Conservation (phyloP, 345 rosid species). For the Cardiospermum halicacabum region DNA sequence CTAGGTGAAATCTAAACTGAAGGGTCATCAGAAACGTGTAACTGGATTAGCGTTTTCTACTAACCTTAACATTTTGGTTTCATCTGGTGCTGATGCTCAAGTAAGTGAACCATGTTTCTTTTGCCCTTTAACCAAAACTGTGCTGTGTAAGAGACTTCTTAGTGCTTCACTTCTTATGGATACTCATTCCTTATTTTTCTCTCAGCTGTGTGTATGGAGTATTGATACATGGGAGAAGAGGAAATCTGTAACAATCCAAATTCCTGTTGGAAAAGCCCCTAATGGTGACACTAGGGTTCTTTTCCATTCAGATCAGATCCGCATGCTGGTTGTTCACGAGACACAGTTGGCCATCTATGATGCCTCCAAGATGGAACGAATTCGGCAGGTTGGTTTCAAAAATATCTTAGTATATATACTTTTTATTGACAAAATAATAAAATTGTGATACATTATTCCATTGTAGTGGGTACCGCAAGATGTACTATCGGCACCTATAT, state of each 20-base stretch:
- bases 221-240: conserved; percentile 89
- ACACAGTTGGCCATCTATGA: conserved; percentile 77
- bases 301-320: conserved; percentile 73
- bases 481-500: conserved; percentile 55
- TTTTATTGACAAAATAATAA: background rate
- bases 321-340: conserved; percentile 74
- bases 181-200: background rate
- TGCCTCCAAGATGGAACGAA: conserved; percentile 75
- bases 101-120: conserved; percentile 31
- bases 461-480: conserved; percentile 87
- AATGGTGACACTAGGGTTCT: conserved; percentile 69
- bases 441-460: conserved; percentile 1
- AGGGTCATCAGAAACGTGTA: conserved; percentile 84
- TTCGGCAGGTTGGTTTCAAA: conserved; percentile 47
- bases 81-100: conserved; percentile 95
- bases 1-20: conserved; percentile 76
- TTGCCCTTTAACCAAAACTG: background rate
- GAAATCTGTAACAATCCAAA: conserved; percentile 52
- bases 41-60: conserved; percentile 85
- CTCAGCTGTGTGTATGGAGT: conserved; percentile 77
- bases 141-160: no score
- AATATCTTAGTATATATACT: background rate
- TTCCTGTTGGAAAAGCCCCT: conserved; percentile 63
- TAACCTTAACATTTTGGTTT: conserved; percentile 64
- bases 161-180: no score